A percentile compares a stretch with the other conserved stretches of the same genome.
phyloP scores from a whole-genome alignment of 192 early-diverging fungal species.

The Ambispora gerdemannii region DNA sequence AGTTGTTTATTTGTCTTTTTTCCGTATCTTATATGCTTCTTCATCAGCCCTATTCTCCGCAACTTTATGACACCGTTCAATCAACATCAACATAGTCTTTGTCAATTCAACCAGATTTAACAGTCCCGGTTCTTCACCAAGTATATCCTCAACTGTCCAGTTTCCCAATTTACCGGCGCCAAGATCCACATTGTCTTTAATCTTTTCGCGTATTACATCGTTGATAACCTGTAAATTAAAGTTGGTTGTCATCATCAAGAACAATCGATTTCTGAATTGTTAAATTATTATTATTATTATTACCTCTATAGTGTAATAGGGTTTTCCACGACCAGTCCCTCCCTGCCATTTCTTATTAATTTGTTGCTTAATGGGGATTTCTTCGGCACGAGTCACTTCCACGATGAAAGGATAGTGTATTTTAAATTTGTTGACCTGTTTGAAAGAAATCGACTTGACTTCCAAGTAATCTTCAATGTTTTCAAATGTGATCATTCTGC shows the following conservation, averaged over 20 bases:
- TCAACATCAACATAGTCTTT: constrained; percentile 36
- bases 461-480: constrained; percentile 39
- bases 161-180: constrained; percentile 33
- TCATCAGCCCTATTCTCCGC: background rate
- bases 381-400: constrained; percentile 39
- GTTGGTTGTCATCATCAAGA: too few relatives aligned
- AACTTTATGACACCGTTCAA: constrained; percentile 34
- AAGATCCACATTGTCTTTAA: constrained; percentile 34
- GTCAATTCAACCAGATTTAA: constrained; percentile 33
- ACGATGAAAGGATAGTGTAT: constrained; percentile 44
- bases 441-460: constrained; percentile 34
- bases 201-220: constrained; percentile 15
- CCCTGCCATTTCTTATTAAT: constrained; percentile 30
- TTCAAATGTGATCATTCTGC: constrained; percentile 35
- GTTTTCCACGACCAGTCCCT: constrained; percentile 31
- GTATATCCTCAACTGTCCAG: constrained; percentile 40
- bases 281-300: too few relatives aligned
- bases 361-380: constrained; percentile 32
- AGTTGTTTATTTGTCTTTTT: too few relatives aligned
- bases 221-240: constrained; percentile 33
- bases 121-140: constrained; percentile 27
- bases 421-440: constrained; percentile 32
- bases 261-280: too few relatives aligned
- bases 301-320: constrained; percentile 43
- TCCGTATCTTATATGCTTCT: too few relatives aligned